Percentiles rank a stretch among this genome's conserved stretches.
Conservation (phyloP, 1,284 basidiomycete species). For the Hemileia vastatrix region DNA sequence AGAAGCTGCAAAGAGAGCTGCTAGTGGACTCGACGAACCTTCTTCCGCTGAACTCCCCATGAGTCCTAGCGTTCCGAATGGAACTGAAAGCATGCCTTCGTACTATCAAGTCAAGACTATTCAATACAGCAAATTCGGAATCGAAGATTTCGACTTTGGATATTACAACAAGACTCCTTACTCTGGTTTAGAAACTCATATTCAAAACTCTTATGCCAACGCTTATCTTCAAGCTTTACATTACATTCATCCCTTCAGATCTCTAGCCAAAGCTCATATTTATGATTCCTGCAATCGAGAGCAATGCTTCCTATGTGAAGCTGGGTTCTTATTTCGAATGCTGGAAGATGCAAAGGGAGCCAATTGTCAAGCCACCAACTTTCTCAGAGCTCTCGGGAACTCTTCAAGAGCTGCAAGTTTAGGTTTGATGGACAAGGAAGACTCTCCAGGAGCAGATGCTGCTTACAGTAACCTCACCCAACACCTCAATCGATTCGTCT, state of each 20-base stretch:
- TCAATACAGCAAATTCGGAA: slow-evolving; percentile 96
- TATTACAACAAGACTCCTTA: slow-evolving; percentile 78
- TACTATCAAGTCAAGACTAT: slow-evolving; percentile 88
- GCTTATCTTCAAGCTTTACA: slow-evolving; percentile 80
- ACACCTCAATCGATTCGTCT: slow-evolving; percentile 82
- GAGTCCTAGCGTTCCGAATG: slow-evolving; percentile 23
- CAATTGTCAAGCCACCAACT: slow-evolving; percentile 94
- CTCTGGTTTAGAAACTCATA: slow-evolving; percentile 91
- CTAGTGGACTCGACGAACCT: neutral
- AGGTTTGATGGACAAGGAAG: slow-evolving; percentile 81
- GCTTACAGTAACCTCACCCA: slow-evolving; percentile 78
- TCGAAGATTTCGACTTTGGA: slow-evolving; percentile 98
- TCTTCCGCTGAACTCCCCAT: slow-evolving; percentile 20
- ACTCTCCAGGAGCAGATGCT: slow-evolving; percentile 57
- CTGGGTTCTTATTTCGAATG: slow-evolving; percentile 91
- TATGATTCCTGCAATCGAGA: slow-evolving; percentile 75
- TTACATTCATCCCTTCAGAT: slow-evolving; percentile 66
- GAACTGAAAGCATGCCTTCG: slow-evolving; percentile 54
- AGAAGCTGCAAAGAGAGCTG: slow-evolving; percentile 44
- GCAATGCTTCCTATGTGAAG: slow-evolving; percentile 85
- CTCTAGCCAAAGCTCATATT: slow-evolving; percentile 80
- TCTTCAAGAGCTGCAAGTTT: slow-evolving; percentile 71
- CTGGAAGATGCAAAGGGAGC: slow-evolving; percentile 83
- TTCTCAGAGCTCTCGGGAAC: slow-evolving; percentile 83
- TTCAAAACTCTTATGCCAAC: slow-evolving; percentile 94